Conservation (phyloP, 257 asterid species). For the Buddleja alternifolia region DNA sequence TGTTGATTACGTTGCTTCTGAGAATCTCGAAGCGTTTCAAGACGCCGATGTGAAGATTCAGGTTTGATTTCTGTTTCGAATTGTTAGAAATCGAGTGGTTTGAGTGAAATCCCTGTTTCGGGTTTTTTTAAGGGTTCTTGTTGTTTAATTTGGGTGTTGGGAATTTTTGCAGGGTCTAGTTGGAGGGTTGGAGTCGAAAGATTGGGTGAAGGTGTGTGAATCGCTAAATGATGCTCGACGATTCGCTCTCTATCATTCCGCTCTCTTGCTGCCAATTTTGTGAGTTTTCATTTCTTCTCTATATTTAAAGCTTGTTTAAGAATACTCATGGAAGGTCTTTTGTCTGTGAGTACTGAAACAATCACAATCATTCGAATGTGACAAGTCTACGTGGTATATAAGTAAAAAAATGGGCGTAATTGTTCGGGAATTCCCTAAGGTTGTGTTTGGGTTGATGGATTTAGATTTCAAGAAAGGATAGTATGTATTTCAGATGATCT, state of each 20-base stretch:
- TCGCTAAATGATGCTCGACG: constrained; percentile 82
- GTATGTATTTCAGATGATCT: no score
- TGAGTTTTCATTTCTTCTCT: constrained; percentile 34
- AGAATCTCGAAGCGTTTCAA: constrained; percentile 54
- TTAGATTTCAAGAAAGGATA: not conserved
- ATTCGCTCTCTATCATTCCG: constrained; percentile 71
- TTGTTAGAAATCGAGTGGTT: not conserved
- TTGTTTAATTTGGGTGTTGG: not conserved
- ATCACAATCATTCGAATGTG: no score
- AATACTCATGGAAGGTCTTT: no score
- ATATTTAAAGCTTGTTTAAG: not conserved
- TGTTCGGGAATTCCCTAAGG: no score
- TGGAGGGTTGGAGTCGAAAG: constrained; percentile 90
- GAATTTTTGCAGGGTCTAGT: constrained; percentile 59
- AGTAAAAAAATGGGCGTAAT: no score
- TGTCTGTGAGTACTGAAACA: no score
- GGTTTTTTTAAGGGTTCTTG: not conserved
- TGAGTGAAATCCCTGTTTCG: not conserved
- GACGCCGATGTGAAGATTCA: constrained; percentile 70
- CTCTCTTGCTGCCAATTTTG: constrained; percentile 70
- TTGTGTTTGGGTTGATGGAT: not conserved
- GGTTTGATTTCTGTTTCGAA: constrained; percentile 40
- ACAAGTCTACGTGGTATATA: no score
- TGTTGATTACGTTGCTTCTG: constrained; percentile 74
- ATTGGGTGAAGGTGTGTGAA: constrained; percentile 92